phyloP scores from a whole-genome alignment of 2,329 filamentous ascomycete genomes.

The Rhinocladiella mackenziei region DNA sequence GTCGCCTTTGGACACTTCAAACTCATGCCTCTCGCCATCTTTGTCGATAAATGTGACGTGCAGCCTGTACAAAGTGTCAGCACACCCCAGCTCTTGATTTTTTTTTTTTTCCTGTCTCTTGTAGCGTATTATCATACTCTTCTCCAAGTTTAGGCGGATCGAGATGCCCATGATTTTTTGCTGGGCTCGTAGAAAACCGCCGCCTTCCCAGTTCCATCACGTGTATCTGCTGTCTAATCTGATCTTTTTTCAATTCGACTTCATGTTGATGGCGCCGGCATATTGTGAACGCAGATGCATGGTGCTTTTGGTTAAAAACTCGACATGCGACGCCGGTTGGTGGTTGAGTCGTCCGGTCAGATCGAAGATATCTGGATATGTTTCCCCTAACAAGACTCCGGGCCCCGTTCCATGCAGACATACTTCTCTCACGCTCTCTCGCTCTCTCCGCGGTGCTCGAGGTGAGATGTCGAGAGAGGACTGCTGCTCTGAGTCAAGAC shows the following conservation, averaged over 20 bases:
- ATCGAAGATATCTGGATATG: conserved; percentile 1
- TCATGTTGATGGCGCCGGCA: conserved; percentile 24
- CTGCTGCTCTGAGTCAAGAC: not conserved
- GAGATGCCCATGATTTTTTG: conserved; percentile 70
- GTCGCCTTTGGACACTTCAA: conserved; percentile 79
- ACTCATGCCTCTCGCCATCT: conserved; percentile 68
- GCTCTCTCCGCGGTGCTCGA: not conserved
- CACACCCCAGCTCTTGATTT: too few species aligned
- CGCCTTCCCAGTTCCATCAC: conserved; percentile 37
- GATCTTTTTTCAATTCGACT: conserved; percentile 21
- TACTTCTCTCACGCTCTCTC: conserved; percentile 2
- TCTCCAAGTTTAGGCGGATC: conserved; percentile 82
- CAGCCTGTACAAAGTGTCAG: conserved; percentile 52
- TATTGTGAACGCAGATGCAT: conserved; percentile 5
- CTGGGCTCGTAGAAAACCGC: conserved; percentile 63
- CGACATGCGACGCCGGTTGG: conserved; percentile 4
- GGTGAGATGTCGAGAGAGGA: not conserved
- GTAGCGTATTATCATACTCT: conserved; percentile 60
- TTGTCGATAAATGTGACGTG: conserved; percentile 93
- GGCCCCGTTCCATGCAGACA: conserved; percentile 11
- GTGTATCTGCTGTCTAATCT: conserved; percentile 25
- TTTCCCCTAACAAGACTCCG: conserved; percentile 5
- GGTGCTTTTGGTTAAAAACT: conserved; percentile 5
- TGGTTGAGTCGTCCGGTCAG: conserved; percentile 1
- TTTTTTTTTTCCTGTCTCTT: not conserved